phyloP scores from a whole-genome alignment of 345 rosid species.

The Cardamine resedifolia region DNA sequence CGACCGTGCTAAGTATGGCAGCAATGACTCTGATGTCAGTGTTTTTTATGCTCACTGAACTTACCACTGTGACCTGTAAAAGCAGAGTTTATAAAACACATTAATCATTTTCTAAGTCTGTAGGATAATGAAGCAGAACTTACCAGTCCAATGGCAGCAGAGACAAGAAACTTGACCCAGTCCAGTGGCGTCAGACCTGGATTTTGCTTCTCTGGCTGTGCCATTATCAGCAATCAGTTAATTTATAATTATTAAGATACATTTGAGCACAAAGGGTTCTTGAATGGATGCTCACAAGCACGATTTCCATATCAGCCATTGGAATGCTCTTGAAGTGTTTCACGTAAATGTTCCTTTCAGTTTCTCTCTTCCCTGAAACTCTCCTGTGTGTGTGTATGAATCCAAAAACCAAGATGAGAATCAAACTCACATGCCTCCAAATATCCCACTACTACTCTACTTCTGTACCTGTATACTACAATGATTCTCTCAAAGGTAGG shows the following conservation, averaged over 20 bases:
- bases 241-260: not conserved
- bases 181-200: constrained; percentile 87
- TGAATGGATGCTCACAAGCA: constrained; percentile 56
- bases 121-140: constrained; percentile 25
- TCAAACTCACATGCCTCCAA: not conserved
- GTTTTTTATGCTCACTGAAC: constrained; percentile 61
- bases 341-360: constrained; percentile 54
- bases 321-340: constrained; percentile 85
- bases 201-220: constrained; percentile 85
- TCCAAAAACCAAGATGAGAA: constrained; percentile 6
- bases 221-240: constrained; percentile 3
- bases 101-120: not conserved
- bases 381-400: constrained; percentile 44
- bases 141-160: constrained; percentile 79
- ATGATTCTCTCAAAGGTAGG: constrained; percentile 79
- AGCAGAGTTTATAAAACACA: not conserved
- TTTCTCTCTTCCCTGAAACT: constrained; percentile 41
- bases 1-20: constrained; percentile 59
- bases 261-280: constrained; percentile 1
- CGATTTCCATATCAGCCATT: constrained; percentile 93
- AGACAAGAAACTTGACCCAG: constrained; percentile 80
- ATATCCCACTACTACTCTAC: not conserved
- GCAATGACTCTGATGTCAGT: constrained; percentile 66
- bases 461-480: constrained; percentile 68
- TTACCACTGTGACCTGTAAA: constrained; percentile 52